Base-by-base conservation (phyloP, 1,284 basidiomycete genomes). In the Xerocomus amazonicus region DNA sequence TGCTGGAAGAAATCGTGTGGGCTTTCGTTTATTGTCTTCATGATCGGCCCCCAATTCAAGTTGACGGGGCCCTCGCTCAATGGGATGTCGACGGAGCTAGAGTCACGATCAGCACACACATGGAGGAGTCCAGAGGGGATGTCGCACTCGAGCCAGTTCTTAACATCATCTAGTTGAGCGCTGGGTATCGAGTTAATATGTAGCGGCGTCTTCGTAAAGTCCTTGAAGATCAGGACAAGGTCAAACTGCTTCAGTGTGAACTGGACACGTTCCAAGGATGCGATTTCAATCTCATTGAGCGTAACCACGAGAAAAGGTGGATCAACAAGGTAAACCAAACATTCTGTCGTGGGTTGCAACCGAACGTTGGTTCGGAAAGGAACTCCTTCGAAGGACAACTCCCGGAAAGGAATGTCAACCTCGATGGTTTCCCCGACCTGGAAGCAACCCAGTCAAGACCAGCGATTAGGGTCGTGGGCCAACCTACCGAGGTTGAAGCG, bases 231-330 rank as follows among this genome's bases (percentile, higher is more conserved):
- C 48, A 99, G 84, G 16, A 97, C 91, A 67, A 99, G 80, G 77
- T 99, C 97, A 61, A 99, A 99, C 62, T 97, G 95, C 69, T 94
- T 97, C 56, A 99, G 74, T 3, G 92, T 89, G 64, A 97, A 99
- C 66, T 97, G 93, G 6, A 99, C 95, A 70, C 97, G 89, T 70
- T 99, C 97, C 58, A 99, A 72, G 41, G 97, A 97, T 2, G 93
- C 95, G 43, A 98, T 90, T 70, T 99, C 96, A 56, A 99, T 93
- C 55, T 99, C 97, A 47, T 83, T 78, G 31, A 99, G 78, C 0
- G 96, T 98, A 53, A 98, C 89, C 40, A 99, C 94, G 41, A 96
- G 81, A 82, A 98, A 98, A 2, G 97, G 97, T 16, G 90, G 86
- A 53, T 99, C 97, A 1, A 92, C 90, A 19, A 99, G 84, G 65